phyloP scores from a whole-genome alignment of 805 yeast genomes.

The Ogataea nakhonphanomensis region DNA sequence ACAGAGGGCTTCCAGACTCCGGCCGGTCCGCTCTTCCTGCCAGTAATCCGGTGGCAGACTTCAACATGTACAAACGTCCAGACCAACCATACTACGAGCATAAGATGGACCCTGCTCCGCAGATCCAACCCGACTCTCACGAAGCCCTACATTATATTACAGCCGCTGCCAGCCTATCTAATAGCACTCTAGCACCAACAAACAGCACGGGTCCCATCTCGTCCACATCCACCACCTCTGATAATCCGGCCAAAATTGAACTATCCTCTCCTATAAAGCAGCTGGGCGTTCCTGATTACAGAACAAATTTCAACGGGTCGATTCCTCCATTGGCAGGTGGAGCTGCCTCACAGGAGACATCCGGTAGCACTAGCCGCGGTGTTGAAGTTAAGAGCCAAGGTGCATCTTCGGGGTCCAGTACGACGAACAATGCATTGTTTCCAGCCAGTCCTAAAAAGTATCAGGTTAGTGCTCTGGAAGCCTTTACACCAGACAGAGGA shows the following conservation, averaged over 20 bases:
- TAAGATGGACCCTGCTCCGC: slow-evolving; percentile 3
- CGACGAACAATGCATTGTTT: slow-evolving; percentile 9
- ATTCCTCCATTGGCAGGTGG: slow-evolving; percentile 9
- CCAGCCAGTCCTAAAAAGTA: slow-evolving; percentile 37
- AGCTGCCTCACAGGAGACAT: slow-evolving; percentile 17
- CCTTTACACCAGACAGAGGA: slow-evolving; percentile 64
- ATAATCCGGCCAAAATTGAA: slow-evolving; percentile 14
- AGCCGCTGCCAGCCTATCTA: slow-evolving; percentile 25
- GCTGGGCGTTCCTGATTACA: slow-evolving; percentile 14
- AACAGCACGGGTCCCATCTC: slow-evolving; percentile 14
- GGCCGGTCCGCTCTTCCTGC: slow-evolving; percentile 26
- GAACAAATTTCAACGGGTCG: slow-evolving; percentile 11
- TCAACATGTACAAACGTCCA: slow-evolving; percentile 12
- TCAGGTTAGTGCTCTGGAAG: slow-evolving; percentile 52
- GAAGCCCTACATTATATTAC: slow-evolving; percentile 29
- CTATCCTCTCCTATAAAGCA: slow-evolving; percentile 23
- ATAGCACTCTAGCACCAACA: slow-evolving; percentile 9
- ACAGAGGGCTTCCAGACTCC: slow-evolving; percentile 50
- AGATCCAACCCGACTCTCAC: slow-evolving; percentile 18
- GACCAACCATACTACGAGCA: slow-evolving; percentile 9
- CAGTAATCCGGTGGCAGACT: slow-evolving; percentile 8
- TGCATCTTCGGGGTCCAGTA: slow-evolving; percentile 3
- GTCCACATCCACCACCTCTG: slow-evolving; percentile 17
- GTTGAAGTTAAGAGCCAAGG: slow-evolving; percentile 1
- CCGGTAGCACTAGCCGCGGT: slow-evolving; percentile 6